Conservation (phyloP, 306 rosid genomes). For the Senna tora region DNA sequence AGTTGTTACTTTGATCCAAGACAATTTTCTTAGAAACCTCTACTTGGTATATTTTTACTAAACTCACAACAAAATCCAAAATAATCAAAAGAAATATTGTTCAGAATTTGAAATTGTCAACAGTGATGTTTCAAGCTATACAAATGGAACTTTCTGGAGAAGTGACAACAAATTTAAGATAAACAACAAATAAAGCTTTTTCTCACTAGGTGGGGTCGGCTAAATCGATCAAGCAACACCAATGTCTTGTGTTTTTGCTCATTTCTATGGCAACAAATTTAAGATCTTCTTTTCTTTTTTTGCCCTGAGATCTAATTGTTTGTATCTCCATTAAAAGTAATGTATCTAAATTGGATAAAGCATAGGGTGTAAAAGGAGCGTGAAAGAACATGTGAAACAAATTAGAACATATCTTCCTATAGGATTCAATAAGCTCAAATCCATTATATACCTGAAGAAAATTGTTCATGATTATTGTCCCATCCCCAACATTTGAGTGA, state of each 20-base stretch:
- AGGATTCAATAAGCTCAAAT: constrained; percentile 1
- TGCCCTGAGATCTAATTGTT: too few relatives aligned
- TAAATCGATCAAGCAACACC: too few relatives aligned
- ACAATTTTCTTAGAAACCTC: neutral
- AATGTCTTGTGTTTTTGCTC: too few relatives aligned
- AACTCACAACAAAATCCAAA: neutral
- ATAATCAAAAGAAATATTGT: neutral
- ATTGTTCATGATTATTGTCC: constrained; percentile 67
- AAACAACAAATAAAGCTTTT: too few relatives aligned
- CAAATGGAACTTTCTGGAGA: neutral
- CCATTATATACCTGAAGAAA: constrained; percentile 55
- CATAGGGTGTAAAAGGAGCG: neutral
- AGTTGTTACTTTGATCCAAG: neutral
- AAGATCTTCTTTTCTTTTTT: neutral
- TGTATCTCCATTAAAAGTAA: neutral
- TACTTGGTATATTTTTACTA: neutral
- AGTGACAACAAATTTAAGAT: too few relatives aligned
- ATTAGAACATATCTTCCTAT: neutral
- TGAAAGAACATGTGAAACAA: constrained; percentile 10
- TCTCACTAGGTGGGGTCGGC: too few relatives aligned
- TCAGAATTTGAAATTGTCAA: neutral
- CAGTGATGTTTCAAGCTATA: neutral
- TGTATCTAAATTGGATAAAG: neutral
- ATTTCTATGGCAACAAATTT: neutral
- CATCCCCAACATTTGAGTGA: constrained; percentile 75